Conservation (phyloP, 176 grass and related monocot genomes). For the Ensete glaucum region DNA sequence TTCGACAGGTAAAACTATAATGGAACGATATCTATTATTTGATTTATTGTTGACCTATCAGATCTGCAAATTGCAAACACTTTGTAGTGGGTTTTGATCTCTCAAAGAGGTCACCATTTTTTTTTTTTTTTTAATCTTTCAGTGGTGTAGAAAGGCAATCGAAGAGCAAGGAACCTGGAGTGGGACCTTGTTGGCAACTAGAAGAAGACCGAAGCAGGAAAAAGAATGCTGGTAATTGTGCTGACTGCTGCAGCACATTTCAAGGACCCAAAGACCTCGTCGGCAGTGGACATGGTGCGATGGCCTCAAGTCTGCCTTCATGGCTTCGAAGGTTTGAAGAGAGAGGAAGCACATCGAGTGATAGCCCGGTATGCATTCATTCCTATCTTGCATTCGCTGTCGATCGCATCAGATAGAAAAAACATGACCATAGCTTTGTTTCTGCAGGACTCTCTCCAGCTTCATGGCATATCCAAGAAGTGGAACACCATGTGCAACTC, state of each 20-base stretch:
- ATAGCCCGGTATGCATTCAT: conserved; percentile 32
- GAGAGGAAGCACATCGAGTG: background rate
- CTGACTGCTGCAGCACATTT: background rate
- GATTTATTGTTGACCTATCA: background rate
- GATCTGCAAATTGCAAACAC: background rate
- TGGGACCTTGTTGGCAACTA: background rate
- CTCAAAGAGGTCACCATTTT: background rate
- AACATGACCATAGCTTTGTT: background rate
- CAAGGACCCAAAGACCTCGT: conserved; percentile 1
- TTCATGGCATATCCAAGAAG: conserved; percentile 46
- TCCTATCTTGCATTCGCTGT: background rate
- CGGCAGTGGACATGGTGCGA: conserved; percentile 5
- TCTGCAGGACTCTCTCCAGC: conserved; percentile 27
- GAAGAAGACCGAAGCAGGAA: background rate
- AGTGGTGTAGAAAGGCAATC: background rate
- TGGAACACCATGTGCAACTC: conserved; percentile 37
- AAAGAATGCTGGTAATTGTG: background rate
- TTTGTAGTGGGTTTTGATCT: background rate
- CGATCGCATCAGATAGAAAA: background rate
- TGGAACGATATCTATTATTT: background rate
- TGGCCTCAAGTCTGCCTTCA: conserved; percentile 46
- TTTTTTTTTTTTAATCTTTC: background rate
- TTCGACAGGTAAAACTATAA: conserved; percentile 53
- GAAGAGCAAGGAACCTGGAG: background rate
- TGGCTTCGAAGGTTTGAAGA: conserved; percentile 60